Percentiles rank a stretch among this genome's conserved stretches.
These are phyloP conservation scores for Kentomonas sorsogonicus DNA, from an alignment of 208 protist genomes.

Conservation along the genomic window DNA sequence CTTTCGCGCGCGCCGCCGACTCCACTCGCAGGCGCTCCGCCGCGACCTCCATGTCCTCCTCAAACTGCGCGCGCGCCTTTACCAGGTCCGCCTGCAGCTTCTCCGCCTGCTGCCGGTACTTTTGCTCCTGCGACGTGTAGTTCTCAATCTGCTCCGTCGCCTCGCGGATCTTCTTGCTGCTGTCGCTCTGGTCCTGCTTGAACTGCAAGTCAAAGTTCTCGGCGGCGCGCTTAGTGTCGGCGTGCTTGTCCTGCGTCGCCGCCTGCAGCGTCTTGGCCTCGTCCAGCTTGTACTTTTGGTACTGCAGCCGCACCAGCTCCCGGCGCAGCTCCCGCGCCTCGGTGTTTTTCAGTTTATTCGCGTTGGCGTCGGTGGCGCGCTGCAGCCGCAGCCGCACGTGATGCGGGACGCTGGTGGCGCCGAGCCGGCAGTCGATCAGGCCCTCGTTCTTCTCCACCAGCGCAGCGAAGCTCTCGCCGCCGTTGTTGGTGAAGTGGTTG, in stretches of 20 bases:
- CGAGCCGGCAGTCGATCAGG: slow-evolving; percentile 45
- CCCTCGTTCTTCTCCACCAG: slow-evolving; percentile 65
- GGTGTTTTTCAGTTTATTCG: slow-evolving; percentile 28
- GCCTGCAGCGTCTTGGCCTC: slow-evolving; percentile 79
- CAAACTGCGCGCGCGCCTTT: slow-evolving; percentile 31
- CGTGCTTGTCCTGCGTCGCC: slow-evolving; percentile 46
- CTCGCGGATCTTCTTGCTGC: slow-evolving; percentile 51
- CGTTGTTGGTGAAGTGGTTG: slow-evolving; percentile 82
- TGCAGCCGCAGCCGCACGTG: slow-evolving; percentile 54
- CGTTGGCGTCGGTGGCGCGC: slow-evolving; percentile 51
- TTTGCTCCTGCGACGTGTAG: slow-evolving; percentile 41
- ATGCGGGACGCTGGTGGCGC: slow-evolving; percentile 66
- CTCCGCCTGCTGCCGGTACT: slow-evolving; percentile 42
- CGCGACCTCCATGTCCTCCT: slow-evolving; percentile 41
- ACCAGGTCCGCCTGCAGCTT: slow-evolving; percentile 52
- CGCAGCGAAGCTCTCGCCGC: slow-evolving; percentile 62
- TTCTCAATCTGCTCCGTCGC: slow-evolving; percentile 68
- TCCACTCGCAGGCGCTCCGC: slow-evolving; percentile 50
- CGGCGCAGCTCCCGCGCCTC: slow-evolving; percentile 64
- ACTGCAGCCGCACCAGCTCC: slow-evolving; percentile 81
- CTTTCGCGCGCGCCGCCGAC: slow-evolving; percentile 44
- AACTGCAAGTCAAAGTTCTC: slow-evolving; percentile 78
- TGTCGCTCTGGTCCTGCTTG: slow-evolving; percentile 72
- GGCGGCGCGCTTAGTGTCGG: slow-evolving; percentile 53
- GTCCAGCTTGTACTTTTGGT: slow-evolving; percentile 85